phyloP scores from a whole-genome alignment of 2,329 filamentous ascomycete species.

The Verticillium klebahnii region DNA sequence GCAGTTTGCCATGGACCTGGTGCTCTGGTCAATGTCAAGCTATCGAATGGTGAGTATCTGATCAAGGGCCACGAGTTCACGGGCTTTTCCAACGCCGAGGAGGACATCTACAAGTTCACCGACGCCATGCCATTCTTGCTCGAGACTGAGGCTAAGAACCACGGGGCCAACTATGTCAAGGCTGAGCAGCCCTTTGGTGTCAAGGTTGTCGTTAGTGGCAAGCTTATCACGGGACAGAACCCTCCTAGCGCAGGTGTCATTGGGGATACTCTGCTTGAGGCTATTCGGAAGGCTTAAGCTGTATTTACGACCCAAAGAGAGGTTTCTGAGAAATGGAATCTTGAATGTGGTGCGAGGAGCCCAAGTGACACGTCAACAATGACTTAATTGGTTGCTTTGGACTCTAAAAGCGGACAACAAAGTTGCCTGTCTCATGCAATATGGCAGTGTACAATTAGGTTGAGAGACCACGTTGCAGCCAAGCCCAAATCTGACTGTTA shows the following conservation, averaged over 20 bases:
- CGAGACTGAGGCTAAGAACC: conserved; percentile 46
- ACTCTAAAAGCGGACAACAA: too few relatives aligned
- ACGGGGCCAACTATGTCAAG: conserved; percentile 29
- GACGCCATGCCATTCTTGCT: conserved; percentile 54
- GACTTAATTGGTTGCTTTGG: too few relatives aligned
- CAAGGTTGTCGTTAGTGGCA: background rate
- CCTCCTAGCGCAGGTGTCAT: background rate
- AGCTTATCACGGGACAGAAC: background rate
- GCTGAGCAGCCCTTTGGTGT: background rate
- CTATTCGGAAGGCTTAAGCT: background rate
- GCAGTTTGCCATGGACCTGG: conserved; percentile 67
- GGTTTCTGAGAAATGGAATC: too few relatives aligned
- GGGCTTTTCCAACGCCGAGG: conserved; percentile 57
- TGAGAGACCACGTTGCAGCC: too few relatives aligned
- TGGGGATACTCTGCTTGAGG: background rate
- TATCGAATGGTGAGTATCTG: conserved; percentile 44
- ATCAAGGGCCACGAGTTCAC: conserved; percentile 53
- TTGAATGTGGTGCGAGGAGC: too few relatives aligned
- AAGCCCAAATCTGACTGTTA: too few relatives aligned
- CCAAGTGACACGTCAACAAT: too few relatives aligned
- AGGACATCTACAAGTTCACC: conserved; percentile 37
- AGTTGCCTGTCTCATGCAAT: too few relatives aligned
- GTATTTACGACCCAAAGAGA: too few relatives aligned
- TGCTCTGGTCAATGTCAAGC: conserved; percentile 53
- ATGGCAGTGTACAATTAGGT: too few relatives aligned